A percentile compares a stretch with the other conserved stretches of the same genome.
Conservation (phyloP, 2,329 filamentous ascomycete species). For the Pseudogymnoascus sp. region DNA sequence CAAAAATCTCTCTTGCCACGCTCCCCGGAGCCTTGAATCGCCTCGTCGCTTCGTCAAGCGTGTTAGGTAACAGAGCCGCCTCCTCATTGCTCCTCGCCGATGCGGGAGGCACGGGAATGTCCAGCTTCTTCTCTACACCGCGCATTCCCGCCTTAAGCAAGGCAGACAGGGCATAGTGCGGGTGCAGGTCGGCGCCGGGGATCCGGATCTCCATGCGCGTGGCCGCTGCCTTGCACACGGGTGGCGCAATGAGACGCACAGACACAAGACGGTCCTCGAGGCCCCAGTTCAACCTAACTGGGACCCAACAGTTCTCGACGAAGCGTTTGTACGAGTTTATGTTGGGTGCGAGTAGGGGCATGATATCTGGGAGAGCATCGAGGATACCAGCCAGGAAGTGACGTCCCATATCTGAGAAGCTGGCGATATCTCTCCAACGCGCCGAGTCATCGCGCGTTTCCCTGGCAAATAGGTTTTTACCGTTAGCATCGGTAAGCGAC, state of each 20-base stretch:
- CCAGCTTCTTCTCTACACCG: slow-evolving; percentile 85
- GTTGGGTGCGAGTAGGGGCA: slow-evolving; percentile 90
- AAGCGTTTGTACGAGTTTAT: slow-evolving; percentile 97
- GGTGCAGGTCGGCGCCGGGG: slow-evolving; percentile 91
- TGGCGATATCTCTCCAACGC: slow-evolving; percentile 64
- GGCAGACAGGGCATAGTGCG: slow-evolving; percentile 77
- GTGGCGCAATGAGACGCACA: slow-evolving; percentile 80
- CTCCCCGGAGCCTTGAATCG: slow-evolving; percentile 71
- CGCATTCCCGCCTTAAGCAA: slow-evolving; percentile 84
- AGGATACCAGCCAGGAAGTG: slow-evolving; percentile 90
- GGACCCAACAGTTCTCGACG: slow-evolving; percentile 98
- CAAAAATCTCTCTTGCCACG: slow-evolving; percentile 87
- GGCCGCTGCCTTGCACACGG: slow-evolving; percentile 72
- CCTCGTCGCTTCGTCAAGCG: slow-evolving; percentile 72
- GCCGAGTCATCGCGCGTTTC: slow-evolving; percentile 63
- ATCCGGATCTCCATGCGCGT: slow-evolving; percentile 91
- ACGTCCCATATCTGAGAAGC: slow-evolving; percentile 79
- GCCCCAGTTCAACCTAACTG: slow-evolving; percentile 95
- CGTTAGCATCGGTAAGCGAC: slow-evolving; percentile 68
- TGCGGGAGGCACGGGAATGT: slow-evolving; percentile 76
- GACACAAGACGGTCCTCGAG: slow-evolving; percentile 90
- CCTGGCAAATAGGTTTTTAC: slow-evolving; percentile 77
- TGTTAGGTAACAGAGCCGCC: slow-evolving; percentile 75
- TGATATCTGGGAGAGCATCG: slow-evolving; percentile 82
- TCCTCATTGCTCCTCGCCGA: slow-evolving; percentile 67